Conservation (phyloP, 805 yeast species). For the Pichia nakasei region DNA sequence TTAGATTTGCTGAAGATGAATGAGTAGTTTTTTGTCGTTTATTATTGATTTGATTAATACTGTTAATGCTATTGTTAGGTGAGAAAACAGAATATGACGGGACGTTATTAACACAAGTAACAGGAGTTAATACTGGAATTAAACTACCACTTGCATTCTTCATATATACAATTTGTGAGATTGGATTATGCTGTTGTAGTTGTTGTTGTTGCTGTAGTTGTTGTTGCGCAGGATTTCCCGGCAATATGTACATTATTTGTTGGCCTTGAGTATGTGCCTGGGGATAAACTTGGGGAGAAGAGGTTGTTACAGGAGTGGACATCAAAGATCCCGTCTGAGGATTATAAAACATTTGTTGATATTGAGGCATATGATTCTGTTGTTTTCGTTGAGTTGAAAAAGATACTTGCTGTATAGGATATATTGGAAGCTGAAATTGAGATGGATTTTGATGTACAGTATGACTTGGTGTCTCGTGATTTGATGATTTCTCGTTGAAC, state of each 20-base stretch:
- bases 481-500: not conserved
- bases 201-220: slow-evolving; percentile 1
- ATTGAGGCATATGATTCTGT: not conserved
- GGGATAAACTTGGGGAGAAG: not conserved
- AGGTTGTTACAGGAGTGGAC: slow-evolving; percentile 4
- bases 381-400: not conserved
- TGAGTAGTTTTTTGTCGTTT: slow-evolving; percentile 1
- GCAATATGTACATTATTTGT: not conserved
- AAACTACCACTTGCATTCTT: slow-evolving; percentile 1
- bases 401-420: not conserved
- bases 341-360: slow-evolving; percentile 5
- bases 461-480: not conserved
- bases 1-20: not conserved
- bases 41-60: not conserved
- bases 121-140: slow-evolving; percentile 4
- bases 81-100: not conserved
- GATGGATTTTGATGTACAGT: not conserved
- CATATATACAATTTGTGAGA: not conserved
- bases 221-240: not conserved
- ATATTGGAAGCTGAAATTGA: not conserved
- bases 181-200: not conserved
- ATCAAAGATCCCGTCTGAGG: slow-evolving; percentile 2
- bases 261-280: not conserved
- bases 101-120: not conserved
- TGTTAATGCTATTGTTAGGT: not conserved